A percentile compares a stretch with the other conserved stretches of the same genome.
Conservation (phyloP, 345 rosid species). For the Gossypium herbaceum region DNA sequence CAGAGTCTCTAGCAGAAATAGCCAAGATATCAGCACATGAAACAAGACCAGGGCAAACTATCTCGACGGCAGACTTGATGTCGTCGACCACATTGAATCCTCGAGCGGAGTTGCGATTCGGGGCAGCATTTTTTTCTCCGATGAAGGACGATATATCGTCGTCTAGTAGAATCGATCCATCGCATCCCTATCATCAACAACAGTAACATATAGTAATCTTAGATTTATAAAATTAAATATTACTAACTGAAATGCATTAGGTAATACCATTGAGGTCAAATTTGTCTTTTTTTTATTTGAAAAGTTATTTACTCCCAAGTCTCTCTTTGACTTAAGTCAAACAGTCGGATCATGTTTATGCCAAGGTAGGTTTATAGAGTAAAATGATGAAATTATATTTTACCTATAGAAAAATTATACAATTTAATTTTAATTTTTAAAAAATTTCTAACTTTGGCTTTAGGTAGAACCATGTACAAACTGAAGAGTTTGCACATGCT, state of each 20-base stretch:
- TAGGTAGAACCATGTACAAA: too few relatives aligned
- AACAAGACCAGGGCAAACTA: constrained; percentile 68
- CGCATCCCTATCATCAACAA: constrained; percentile 55
- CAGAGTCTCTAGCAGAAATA: constrained; percentile 68
- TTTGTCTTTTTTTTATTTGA: background rate
- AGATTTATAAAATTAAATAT: background rate
- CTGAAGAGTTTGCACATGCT: too few relatives aligned
- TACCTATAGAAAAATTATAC: too few relatives aligned
- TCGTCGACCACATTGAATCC: constrained; percentile 70
- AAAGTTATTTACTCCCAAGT: too few relatives aligned
- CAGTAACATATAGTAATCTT: background rate
- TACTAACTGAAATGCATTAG: background rate
- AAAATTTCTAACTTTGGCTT: rapidly evolving
- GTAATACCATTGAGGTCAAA: background rate
- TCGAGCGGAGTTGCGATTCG: constrained; percentile 66
- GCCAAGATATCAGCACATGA: constrained; percentile 85
- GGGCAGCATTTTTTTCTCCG: constrained; percentile 70
- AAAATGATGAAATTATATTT: too few relatives aligned
- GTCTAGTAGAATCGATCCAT: constrained; percentile 76
- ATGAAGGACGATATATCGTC: constrained; percentile 74
- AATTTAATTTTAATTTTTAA: rapidly evolving
- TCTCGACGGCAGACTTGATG: constrained; percentile 69
- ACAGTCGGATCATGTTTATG: background rate
- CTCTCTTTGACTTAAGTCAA: background rate
- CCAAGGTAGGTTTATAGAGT: rapidly evolving